Evolutionary conservation across 305 asterid genomes (phyloP).

Genomic region (Plantago lanceolata): DNA sequence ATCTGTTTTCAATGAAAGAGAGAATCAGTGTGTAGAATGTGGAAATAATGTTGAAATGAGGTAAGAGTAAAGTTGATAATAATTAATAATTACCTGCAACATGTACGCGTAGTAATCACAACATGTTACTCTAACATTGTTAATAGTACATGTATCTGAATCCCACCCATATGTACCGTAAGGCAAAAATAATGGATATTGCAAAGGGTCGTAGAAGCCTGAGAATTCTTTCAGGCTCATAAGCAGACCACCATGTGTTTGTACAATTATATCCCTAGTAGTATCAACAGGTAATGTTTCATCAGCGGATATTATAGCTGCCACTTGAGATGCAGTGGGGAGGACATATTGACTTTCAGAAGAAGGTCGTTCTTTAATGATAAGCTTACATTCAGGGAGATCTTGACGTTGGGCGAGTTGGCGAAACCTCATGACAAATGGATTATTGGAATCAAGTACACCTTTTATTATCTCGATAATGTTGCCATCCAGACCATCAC

Average conservation of each 20-base stretch:
- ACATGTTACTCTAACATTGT: neutral
- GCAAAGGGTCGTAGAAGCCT: neutral
- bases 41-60: no score
- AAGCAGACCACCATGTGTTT: neutral
- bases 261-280: neutral
- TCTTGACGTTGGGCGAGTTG: neutral
- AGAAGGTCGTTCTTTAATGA: neutral
- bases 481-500: neutral
- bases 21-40: no score
- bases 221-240: neutral
- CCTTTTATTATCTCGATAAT: neutral
- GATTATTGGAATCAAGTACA: neutral
- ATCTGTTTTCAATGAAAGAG: neutral
- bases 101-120: neutral
- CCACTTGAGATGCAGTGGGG: slow-evolving; percentile 2
- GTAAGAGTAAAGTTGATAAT: no score
- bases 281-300: neutral
- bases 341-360: neutral
- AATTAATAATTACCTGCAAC: neutral
- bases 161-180: neutral
- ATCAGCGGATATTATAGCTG: neutral
- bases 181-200: neutral
- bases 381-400: neutral
- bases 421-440: neutral
- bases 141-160: neutral